Evolutionary conservation across 352 stramenopile genomes (phyloP), one percentile per base, ranked within the genome.

Genomic region (Detonula confervacea): DNA sequence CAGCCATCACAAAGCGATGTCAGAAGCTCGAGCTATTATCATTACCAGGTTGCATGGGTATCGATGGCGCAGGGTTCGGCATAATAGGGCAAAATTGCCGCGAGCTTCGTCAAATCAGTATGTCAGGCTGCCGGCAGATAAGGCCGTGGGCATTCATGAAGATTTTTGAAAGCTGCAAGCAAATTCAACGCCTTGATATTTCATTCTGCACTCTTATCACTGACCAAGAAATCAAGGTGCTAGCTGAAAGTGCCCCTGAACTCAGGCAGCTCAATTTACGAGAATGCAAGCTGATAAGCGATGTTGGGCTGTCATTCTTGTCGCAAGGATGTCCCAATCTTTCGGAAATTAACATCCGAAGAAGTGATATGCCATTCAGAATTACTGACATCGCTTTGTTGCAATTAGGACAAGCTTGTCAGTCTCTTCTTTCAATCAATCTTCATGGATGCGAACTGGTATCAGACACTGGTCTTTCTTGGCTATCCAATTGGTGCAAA

Each of bases 321-420:
- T 84, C 92, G 4, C 92, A 96, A 39, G 85, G 86, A 11, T 95
- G 91, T 54, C 77, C 81, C n/a, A 67, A 80, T 8, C 83, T 98
- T 0, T 76, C 82, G 1, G 44, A 90, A 20, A 83, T 98, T 4
- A 93, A 97, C 69, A 54, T 98, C 42, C 80, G 90, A 22, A 89
- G 96, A 14, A 96, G 88, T 44, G 95, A 97, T 55, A 86, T 98
- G 49, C 86, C 91, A 30, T 97, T 97, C 84, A 95, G 96, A 75
- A 87, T 98, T 54, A 97, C 94, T 39, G 96, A 98, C 77, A 93
- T 98, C 29, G 89, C 92, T 6, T 74, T 98, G 8, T 75, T 98
- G 27, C 86, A 95, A 9, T 77, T 98, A 25, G 71, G 62, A 30
- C 47, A 91, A 25, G 75, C 68, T 37, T 89, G 80, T 25, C 25